phyloP scores from a whole-genome alignment of 75 land plant genomes.

The Gnetum montanum region DNA sequence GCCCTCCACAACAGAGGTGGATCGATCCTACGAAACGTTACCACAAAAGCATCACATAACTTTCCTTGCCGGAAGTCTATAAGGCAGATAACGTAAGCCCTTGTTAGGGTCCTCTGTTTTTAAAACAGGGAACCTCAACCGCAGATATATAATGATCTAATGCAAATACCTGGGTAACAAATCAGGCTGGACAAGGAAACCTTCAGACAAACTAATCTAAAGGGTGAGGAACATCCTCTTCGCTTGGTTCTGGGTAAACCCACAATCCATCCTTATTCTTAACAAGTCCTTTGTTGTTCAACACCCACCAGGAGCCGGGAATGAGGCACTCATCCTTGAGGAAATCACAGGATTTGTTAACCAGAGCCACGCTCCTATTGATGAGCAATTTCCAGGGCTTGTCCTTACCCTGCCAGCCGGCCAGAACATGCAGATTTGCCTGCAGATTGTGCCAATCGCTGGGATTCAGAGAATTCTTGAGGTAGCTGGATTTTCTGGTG shows the following conservation, averaged over 20 bases:
- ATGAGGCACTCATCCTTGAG: conserved; percentile 42
- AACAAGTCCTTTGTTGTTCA: conserved; percentile 66
- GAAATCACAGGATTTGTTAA: conserved; percentile 54
- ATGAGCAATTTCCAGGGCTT: conserved; percentile 26
- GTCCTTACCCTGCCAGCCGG: conserved; percentile 43
- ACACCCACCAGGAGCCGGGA: conserved; percentile 73
- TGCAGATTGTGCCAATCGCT: conserved; percentile 70
- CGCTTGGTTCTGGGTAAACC: conserved; percentile 27
- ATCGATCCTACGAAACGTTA: too few relatives aligned
- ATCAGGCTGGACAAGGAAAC: too few relatives aligned
- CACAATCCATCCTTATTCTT: conserved; percentile 39
- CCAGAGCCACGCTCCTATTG: conserved; percentile 52
- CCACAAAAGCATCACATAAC: too few relatives aligned
- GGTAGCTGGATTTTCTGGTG: conserved; percentile 28
- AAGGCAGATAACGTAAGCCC: too few relatives aligned
- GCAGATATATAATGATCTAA: too few relatives aligned
- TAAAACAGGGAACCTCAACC: too few relatives aligned
- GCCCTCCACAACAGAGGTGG: too few relatives aligned
- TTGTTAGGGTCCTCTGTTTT: too few relatives aligned
- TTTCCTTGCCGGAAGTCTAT: too few relatives aligned
- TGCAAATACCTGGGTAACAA: too few relatives aligned
- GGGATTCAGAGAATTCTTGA: conserved; percentile 35
- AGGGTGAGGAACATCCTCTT: conserved; percentile 39
- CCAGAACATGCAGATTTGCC: conserved; percentile 52
- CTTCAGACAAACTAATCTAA: too few relatives aligned